Percentiles rank a stretch among this genome's conserved stretches.
Conservation (phyloP, 805 yeast genomes). For the Saturnispora sekii region DNA sequence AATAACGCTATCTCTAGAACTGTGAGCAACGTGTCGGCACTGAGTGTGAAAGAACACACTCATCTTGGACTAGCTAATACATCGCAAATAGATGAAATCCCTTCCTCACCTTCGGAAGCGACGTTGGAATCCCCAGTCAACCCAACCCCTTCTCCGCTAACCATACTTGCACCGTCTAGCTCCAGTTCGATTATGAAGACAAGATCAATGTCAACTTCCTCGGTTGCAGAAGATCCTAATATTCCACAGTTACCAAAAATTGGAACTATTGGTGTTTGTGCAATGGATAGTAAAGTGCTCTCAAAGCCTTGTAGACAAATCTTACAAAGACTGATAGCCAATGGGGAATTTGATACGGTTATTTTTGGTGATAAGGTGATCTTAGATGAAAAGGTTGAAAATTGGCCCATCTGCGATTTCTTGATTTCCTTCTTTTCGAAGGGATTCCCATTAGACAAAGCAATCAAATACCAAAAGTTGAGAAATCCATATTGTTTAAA, state of each 20-base stretch:
- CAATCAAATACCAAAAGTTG: constrained; percentile 78
- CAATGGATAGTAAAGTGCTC: constrained; percentile 95
- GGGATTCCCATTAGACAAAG: constrained; percentile 95
- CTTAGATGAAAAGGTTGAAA: constrained; percentile 83
- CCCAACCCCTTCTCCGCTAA: constrained; percentile 1
- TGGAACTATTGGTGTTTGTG: constrained; percentile 97
- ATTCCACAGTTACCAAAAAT: constrained; percentile 54
- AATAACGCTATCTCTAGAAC: constrained; percentile 26
- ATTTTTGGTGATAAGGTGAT: constrained; percentile 97
- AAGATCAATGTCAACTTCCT: constrained; percentile 26
- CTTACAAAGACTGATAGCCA: constrained; percentile 74
- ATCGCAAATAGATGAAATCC: not conserved
- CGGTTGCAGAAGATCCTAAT: constrained; percentile 15
- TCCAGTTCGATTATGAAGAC: constrained; percentile 14
- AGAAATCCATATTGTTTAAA: constrained; percentile 86
- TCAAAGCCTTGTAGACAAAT: constrained; percentile 94
- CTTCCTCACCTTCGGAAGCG: not conserved
- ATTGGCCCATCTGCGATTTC: constrained; percentile 99
- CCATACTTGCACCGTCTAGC: constrained; percentile 8
- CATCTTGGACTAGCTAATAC: constrained; percentile 1
- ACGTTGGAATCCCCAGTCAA: not conserved
- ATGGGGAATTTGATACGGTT: constrained; percentile 93
- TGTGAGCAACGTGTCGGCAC: constrained; percentile 24
- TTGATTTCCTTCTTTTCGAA: constrained; percentile 87
- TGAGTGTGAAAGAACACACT: constrained; percentile 18